Base-by-base conservation (phyloP, 345 rosid genomes). In the Salix brachista region DNA sequence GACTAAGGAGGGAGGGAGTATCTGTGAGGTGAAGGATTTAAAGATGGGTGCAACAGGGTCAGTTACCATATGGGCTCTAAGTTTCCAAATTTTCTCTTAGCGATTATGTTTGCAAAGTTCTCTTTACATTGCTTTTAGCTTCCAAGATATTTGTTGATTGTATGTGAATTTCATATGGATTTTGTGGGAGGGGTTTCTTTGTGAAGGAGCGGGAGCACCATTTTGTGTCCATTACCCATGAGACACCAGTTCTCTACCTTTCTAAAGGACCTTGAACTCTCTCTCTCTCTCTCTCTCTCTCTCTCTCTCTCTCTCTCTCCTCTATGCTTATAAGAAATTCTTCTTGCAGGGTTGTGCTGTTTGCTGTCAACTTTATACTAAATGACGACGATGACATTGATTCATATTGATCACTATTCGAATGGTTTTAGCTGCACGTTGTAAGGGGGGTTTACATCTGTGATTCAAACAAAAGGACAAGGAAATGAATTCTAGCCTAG, bases 301-400 rank as follows among this genome's bases (percentile, higher is more conserved):
- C 62, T 9, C 10, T 6, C 36, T 9, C 36, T 30, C 18, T 46
- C 36, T 23, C 50, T 32, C 42, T 19, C 42, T 26, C 25, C 23
- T 67, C 28, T 28, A 19, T 71, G 69, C 78, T 81, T 42, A 58
- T 71, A 60, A 69, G 26, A 67, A 77, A 73, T n/a, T 61, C 37
- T 73, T 17, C 67, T 77, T 85, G 87, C 92, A 89, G 92, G 87
- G 79, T 89, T 37, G 70, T 78, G 32, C 13, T 86, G 44, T 67
- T 80, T 46, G 77, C 81, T 46, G 84, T 89, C 78, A 70, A 80
- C 73, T 30, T 80, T 75, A 67, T 87, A 62, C 72, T 75, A 5
- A 79, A 80, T 62, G 83, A 72, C 1, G 90, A 83, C 72, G 86
- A 80, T 4, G 78, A 74, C 14, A 19, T 58, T 8, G 78, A 78